Evolutionary conservation across 805 yeast species (phyloP).

Genomic region (Saccharomycopsis sp.): DNA sequence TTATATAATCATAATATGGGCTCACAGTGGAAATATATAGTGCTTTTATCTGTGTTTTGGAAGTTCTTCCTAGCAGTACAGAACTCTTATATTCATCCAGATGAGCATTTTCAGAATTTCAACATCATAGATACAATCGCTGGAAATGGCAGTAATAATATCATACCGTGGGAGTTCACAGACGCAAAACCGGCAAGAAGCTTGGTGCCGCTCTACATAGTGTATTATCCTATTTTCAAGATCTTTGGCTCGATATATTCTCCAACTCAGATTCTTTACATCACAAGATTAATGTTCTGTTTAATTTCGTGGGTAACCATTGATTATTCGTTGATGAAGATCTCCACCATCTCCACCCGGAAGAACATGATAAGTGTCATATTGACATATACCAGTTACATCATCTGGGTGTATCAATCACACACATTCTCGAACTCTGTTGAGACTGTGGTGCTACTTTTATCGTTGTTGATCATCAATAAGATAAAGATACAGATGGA

Average conservation of each 20-base stretch:
- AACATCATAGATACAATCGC: constrained; percentile 49
- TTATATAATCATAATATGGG: no score
- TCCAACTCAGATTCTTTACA: constrained; percentile 14
- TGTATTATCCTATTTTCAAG: constrained; percentile 63
- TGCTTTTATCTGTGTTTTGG: constrained; percentile 38
- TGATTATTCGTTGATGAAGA: constrained; percentile 23
- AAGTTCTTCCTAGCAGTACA: constrained; percentile 55
- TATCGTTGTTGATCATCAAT: constrained; percentile 62
- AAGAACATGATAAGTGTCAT: constrained; percentile 30
- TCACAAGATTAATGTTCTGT: constrained; percentile 21
- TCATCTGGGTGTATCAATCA: constrained; percentile 72
- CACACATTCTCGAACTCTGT: constrained; percentile 87
- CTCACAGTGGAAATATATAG: constrained; percentile 41
- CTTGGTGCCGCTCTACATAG: constrained; percentile 54
- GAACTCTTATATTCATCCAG: constrained; percentile 91
- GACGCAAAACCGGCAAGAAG: constrained; percentile 59
- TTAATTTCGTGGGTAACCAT: constrained; percentile 29
- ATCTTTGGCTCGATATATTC: constrained; percentile 1
- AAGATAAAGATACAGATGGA: constrained; percentile 37
- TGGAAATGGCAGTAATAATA: constrained; percentile 24
- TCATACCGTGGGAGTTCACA: constrained; percentile 80
- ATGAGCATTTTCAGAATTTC: constrained; percentile 91
- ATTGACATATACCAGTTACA: constrained; percentile 52
- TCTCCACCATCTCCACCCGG: constrained; percentile 6
- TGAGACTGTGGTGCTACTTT: constrained; percentile 48